Percentiles rank a stretch among this genome's conserved stretches.
phyloP scores from a whole-genome alignment of 1,139 yeast species.

The Debaryomyces sp. region DNA sequence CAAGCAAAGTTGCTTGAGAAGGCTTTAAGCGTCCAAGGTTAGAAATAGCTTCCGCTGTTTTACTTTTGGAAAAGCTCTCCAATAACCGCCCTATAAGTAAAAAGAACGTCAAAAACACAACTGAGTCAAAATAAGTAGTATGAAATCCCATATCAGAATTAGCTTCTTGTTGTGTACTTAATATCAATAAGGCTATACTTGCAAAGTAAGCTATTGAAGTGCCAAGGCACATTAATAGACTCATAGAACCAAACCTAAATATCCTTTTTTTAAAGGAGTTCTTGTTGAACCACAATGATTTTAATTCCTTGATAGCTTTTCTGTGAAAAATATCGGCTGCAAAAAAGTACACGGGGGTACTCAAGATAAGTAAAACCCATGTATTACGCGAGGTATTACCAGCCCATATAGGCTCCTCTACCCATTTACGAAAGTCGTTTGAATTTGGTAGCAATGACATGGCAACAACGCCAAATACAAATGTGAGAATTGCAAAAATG shows the following conservation, averaged over 20 bases:
- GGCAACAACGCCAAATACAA: slow-evolving; percentile 66
- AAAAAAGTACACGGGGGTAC: slow-evolving; percentile 76
- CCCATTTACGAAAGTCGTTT: slow-evolving; percentile 51
- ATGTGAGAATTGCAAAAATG: slow-evolving; percentile 66
- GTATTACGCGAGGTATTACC: slow-evolving; percentile 64
- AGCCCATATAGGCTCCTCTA: slow-evolving; percentile 63
- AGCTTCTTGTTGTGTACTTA: slow-evolving; percentile 46
- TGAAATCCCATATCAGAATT: slow-evolving; percentile 46
- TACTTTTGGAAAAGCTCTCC: slow-evolving; percentile 66
- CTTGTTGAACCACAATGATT: slow-evolving; percentile 57
- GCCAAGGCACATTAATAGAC: slow-evolving; percentile 68
- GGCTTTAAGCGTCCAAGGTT: slow-evolving; percentile 55
- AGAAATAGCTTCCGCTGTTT: slow-evolving; percentile 68
- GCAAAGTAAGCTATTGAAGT: slow-evolving; percentile 74
- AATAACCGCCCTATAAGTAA: slow-evolving; percentile 68
- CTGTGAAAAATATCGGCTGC: slow-evolving; percentile 74
- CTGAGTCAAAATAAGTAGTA: slow-evolving; percentile 77
- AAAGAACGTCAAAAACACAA: slow-evolving; percentile 73
- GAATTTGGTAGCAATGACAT: slow-evolving; percentile 59
- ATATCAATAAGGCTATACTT: slow-evolving; percentile 57
- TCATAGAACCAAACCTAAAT: slow-evolving; percentile 78
- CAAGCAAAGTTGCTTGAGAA: slow-evolving; percentile 51
- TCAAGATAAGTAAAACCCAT: slow-evolving; percentile 66
- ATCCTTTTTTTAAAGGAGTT: slow-evolving; percentile 59
- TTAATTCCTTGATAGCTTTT: slow-evolving; percentile 63